phyloP scores from a whole-genome alignment of 2,329 filamentous ascomycete genomes.

The Sclerotiophoma versabilis region DNA sequence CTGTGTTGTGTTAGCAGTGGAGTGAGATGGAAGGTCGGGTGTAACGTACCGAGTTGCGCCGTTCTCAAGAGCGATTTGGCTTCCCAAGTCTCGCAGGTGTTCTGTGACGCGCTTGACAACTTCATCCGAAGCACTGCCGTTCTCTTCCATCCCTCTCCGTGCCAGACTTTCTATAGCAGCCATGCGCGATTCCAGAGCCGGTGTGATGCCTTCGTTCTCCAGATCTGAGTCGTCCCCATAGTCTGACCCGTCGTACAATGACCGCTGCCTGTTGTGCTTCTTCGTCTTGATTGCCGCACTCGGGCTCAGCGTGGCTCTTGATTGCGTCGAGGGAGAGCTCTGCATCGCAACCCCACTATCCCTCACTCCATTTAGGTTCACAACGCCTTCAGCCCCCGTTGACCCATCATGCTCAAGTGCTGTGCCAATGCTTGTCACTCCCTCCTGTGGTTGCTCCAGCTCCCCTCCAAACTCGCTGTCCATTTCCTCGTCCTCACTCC shows the following conservation, averaged over 20 bases:
- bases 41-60: conserved; percentile 70
- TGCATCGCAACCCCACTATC: conserved; percentile 57
- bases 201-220: conserved; percentile 71
- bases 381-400: conserved; percentile 24
- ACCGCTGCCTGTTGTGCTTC: conserved; percentile 53
- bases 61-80: conserved; percentile 74
- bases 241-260: conserved; percentile 74
- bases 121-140: conserved; percentile 68
- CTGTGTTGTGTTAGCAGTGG: conserved; percentile 52
- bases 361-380: conserved; percentile 46
- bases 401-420: conserved; percentile 47
- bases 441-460: conserved; percentile 34
- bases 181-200: conserved; percentile 72
- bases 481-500: conserved; percentile 66
- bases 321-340: conserved; percentile 46
- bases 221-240: conserved; percentile 77
- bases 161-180: conserved; percentile 76
- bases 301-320: conserved; percentile 48
- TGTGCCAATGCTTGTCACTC: conserved; percentile 35
- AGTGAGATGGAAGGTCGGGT: too few species aligned
- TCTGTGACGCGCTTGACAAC: conserved; percentile 74
- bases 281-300: conserved; percentile 40
- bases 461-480: conserved; percentile 51
- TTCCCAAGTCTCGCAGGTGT: conserved; percentile 73
- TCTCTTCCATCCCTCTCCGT: conserved; percentile 67